phyloP scores from a whole-genome alignment of 768 basidiomycete species.

The Pleurotus djamor region DNA sequence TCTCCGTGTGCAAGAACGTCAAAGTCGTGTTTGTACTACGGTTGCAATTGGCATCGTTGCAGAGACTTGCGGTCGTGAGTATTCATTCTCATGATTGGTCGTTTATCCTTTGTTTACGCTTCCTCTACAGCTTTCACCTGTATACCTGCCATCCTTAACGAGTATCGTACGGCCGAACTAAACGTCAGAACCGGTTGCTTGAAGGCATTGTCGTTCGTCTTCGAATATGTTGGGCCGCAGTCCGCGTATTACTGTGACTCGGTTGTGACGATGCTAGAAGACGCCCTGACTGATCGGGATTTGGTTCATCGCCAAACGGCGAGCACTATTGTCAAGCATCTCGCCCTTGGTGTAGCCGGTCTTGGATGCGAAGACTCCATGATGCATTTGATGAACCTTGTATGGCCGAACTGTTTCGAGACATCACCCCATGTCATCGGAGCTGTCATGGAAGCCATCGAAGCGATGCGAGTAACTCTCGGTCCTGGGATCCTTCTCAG shows the following conservation, averaged over 20 bases:
- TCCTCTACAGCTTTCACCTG: slow-evolving; percentile 81
- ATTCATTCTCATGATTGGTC: slow-evolving; percentile 3
- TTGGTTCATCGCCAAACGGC: slow-evolving; percentile 98
- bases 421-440: slow-evolving; percentile 98
- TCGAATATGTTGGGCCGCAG: slow-evolving; percentile 97
- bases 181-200: slow-evolving; percentile 99
- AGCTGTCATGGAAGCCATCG: slow-evolving; percentile 97
- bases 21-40: slow-evolving; percentile 97
- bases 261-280: slow-evolving; percentile 97
- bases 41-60: slow-evolving; percentile 97
- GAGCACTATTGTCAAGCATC: slow-evolving; percentile 96
- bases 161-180: slow-evolving; percentile 96
- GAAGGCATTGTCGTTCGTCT: slow-evolving; percentile 97
- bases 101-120: slow-evolving; percentile 3
- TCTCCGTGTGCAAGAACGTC: slow-evolving; percentile 96
- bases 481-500: slow-evolving; percentile 92
- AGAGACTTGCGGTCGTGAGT: slow-evolving; percentile 83
- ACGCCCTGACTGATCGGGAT: slow-evolving; percentile 96
- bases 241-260: slow-evolving; percentile 97
- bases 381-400: slow-evolving; percentile 95
- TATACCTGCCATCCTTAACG: slow-evolving; percentile 97
- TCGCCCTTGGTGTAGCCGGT: slow-evolving; percentile 95
- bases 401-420: slow-evolving; percentile 99
- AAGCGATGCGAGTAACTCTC: slow-evolving; percentile 94
- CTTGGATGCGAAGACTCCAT: slow-evolving; percentile 98